Base-by-base conservation (phyloP, 345 rosid species). In the Citrus hindsii region DNA sequence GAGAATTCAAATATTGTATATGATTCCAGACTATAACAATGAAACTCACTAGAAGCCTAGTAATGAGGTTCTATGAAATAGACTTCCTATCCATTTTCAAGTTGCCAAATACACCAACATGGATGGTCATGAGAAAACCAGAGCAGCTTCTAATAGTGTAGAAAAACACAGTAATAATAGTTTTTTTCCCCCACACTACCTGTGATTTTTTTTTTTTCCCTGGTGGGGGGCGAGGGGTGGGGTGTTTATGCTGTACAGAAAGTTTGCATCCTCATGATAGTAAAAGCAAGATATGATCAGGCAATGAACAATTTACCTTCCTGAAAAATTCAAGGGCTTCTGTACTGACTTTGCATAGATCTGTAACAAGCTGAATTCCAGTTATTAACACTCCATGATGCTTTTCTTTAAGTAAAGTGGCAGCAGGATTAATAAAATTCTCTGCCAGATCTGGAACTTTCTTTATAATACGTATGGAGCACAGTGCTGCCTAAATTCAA, bases 371-470 rank as follows among this genome's bases (percentile, higher is more conserved):
- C 84, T 97, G 98, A 88, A 97, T 84, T 82, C 98, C 98, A 56
- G 98, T 92, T 83, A 94, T 90, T 83, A 94, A 82, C 82, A 93
- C 98, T 79, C 99, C 99, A 85, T 97, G 99, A 86, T 97, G 99
- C 79, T 97, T 97, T 90, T 94, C 99, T 88, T 87, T 93, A 77
- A 97, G 97, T 66, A 97, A 89, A 19, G 95, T 79, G 77, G 98
- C 87, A 76, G 95, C 90, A 83, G 97, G 89, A 69, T 93, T 97
- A 79, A 94, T 84, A 87, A 97, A 97, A 89, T 94, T 97, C 85
- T 97, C 99, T 59, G 99, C 97, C 78, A 97, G 89, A 79, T 94
- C 99, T 38, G 99, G 98, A 69, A 97, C 99, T 85, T 97, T 97
- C 92, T 85, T 94, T 82, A 97, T 88, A 70, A 97, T 94, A 86